These are phyloP conservation scores for Diaporthe australafricana DNA, from an alignment of 2,329 filamentous ascomycete species.

Conservation along the genomic window DNA sequence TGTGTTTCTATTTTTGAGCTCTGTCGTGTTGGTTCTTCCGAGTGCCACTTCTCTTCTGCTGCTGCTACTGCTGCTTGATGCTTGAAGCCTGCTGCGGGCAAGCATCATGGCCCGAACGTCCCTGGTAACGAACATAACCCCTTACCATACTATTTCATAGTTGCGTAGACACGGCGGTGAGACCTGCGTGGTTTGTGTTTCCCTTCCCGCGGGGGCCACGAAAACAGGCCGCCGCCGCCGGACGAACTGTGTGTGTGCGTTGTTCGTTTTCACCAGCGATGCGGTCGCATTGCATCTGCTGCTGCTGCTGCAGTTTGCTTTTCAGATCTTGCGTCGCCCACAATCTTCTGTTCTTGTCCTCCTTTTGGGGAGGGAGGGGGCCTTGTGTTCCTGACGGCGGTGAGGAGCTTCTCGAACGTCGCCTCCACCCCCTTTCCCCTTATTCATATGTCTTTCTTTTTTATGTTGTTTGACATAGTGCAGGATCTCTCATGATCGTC, in stretches of 20 bases:
- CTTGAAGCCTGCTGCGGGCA: neutral
- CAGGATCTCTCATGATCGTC: neutral
- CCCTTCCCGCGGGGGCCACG: neutral
- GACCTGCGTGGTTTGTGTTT: slow-evolving; percentile 6
- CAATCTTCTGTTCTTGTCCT: neutral
- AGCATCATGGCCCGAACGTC: slow-evolving; percentile 10
- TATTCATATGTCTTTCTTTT: neutral
- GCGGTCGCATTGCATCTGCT: slow-evolving; percentile 4
- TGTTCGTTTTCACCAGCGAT: slow-evolving; percentile 26
- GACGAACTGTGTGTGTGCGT: slow-evolving; percentile 22
- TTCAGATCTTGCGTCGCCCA: slow-evolving; percentile 20
- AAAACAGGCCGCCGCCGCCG: slow-evolving; percentile 8
- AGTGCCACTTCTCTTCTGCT: neutral
- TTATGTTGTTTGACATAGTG: neutral
- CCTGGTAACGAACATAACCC: neutral
- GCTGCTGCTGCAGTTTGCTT: slow-evolving; percentile 16
- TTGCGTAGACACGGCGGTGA: slow-evolving; percentile 11
- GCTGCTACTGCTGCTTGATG: neutral
- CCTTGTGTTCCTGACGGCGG: slow-evolving; percentile 9
- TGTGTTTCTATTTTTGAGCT: slow-evolving; percentile 25
- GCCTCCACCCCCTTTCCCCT: neutral
- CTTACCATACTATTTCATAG: no score
- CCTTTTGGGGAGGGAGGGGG: neutral
- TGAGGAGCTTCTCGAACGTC: slow-evolving; percentile 22
- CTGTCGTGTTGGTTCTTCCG: neutral